A percentile compares a stretch with the other conserved stretches of the same genome.
Evolutionary conservation across 352 stramenopile species (phyloP).

Genomic region (Sclerospora graminicola): DNA sequence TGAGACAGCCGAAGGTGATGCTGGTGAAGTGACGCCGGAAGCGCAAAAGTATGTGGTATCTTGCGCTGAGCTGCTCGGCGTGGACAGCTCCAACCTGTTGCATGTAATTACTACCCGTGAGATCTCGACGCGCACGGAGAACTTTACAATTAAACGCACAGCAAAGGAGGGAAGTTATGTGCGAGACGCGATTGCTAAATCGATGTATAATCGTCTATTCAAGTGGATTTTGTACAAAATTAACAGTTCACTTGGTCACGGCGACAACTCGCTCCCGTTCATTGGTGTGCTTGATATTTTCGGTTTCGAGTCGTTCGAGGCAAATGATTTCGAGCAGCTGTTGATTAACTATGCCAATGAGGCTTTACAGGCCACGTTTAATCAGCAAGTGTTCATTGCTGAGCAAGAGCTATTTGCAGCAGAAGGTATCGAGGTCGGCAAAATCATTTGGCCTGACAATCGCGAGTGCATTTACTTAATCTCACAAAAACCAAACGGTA

Average conservation of each 20-base stretch:
- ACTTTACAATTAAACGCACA: constrained; percentile 71
- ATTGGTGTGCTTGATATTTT: constrained; percentile 97
- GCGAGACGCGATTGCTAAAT: constrained; percentile 90
- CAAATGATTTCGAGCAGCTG: constrained; percentile 88
- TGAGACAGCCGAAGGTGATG: constrained; percentile 72
- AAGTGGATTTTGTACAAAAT: constrained; percentile 76
- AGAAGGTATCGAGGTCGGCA: constrained; percentile 78
- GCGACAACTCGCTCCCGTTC: constrained; percentile 55
- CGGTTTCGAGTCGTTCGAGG: constrained; percentile 93
- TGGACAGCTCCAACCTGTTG: constrained; percentile 49
- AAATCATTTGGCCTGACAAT: constrained; percentile 79
- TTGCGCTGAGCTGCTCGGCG: constrained; percentile 57
- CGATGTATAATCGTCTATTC: constrained; percentile 88
- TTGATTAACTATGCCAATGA: constrained; percentile 89
- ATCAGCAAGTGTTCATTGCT: constrained; percentile 84
- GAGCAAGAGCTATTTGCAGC: constrained; percentile 71
- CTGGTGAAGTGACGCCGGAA: constrained; percentile 47
- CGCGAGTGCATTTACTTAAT: constrained; percentile 82
- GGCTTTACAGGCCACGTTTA: constrained; percentile 82
- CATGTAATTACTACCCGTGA: constrained; percentile 74
- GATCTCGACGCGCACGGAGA: constrained; percentile 70
- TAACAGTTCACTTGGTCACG: constrained; percentile 77
- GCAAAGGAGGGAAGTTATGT: constrained; percentile 76
- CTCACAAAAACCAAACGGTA: constrained; percentile 66
- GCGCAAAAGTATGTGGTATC: constrained; percentile 43